Percentiles rank a stretch among this genome's conserved stretches.
Evolutionary conservation across 2,329 filamentous ascomycete species (phyloP).

Genomic region (Sclerotinia sclerotiorum): DNA sequence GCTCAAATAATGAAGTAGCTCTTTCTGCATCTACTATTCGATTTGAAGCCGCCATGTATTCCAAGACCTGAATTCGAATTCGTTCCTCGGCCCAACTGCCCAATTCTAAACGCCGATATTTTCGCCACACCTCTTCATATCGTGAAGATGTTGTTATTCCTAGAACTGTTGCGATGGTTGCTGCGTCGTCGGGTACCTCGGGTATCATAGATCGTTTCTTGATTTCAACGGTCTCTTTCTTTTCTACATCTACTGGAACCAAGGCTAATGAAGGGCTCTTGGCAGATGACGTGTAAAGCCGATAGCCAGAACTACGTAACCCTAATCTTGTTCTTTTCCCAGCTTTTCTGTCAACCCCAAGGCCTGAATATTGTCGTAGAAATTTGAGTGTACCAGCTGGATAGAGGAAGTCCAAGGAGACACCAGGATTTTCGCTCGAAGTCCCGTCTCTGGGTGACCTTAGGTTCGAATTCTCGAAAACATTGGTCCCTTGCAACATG

Average conservation of each 20-base stretch:
- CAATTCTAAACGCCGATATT: conserved; percentile 39
- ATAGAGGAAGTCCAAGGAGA: conserved; percentile 45
- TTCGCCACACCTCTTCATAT: conserved; percentile 46
- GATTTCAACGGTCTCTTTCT: not conserved
- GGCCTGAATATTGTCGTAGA: conserved; percentile 39
- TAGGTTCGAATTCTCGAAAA: conserved; percentile 24
- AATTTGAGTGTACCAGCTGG: conserved; percentile 43
- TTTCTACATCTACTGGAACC: conserved; percentile 7
- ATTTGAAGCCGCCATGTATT: conserved; percentile 44
- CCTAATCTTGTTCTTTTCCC: conserved; percentile 27
- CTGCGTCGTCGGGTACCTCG: not conserved
- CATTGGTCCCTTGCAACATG: conserved; percentile 31
- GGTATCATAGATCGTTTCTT: not conserved
- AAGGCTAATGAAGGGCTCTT: conserved; percentile 25
- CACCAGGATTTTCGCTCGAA: conserved; percentile 27
- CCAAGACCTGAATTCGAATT: conserved; percentile 38
- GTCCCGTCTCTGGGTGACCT: conserved; percentile 25
- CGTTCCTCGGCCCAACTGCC: conserved; percentile 28
- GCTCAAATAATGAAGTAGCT: conserved; percentile 48
- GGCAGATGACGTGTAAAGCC: conserved; percentile 41
- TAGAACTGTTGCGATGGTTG: conserved; percentile 24
- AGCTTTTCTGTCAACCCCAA: conserved; percentile 35
- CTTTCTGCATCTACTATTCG: conserved; percentile 44
- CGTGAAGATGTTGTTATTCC: conserved; percentile 29
- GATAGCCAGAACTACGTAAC: conserved; percentile 34